These are phyloP conservation scores for Acmispon strigosus DNA, from an alignment of 306 rosid genomes.

Conservation along the genomic window DNA sequence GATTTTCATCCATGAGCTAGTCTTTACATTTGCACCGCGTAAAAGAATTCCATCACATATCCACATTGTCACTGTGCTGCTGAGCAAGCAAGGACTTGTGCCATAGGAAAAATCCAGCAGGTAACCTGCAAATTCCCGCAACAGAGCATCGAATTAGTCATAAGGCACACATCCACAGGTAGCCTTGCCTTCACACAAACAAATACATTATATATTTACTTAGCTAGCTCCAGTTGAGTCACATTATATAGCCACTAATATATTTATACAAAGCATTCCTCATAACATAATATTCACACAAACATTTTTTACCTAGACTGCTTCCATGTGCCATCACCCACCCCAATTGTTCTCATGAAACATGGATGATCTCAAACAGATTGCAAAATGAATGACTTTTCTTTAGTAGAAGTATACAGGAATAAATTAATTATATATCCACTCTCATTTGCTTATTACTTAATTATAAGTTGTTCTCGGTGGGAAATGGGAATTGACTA, in stretches of 20 bases:
- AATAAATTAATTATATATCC: neutral
- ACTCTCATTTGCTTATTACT: neutral
- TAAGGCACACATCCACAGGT: neutral
- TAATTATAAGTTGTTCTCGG: neutral
- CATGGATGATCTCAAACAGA: neutral
- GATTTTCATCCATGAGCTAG: neutral
- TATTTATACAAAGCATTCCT: neutral
- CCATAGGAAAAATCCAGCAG: neutral
- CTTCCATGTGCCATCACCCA: neutral
- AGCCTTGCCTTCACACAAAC: neutral
- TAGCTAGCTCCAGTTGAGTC: neutral
- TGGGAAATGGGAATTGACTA: neutral
- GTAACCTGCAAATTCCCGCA: slow-evolving; percentile 27
- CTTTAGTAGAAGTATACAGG: neutral
- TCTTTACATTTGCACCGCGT: neutral
- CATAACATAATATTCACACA: neutral
- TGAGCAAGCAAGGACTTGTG: slow-evolving; percentile 14
- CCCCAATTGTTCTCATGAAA: neutral
- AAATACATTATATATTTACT: neutral
- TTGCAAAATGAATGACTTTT: neutral
- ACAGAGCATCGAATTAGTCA: slow-evolving; percentile 2
- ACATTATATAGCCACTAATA: neutral
- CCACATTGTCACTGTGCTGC: slow-evolving; percentile 14
- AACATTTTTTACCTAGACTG: neutral
- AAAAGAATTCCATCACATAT: neutral